Evolutionary conservation across 257 asterid genomes (phyloP), one percentile per base, ranked within the genome.

Genomic region (Salvia hispanica): DNA sequence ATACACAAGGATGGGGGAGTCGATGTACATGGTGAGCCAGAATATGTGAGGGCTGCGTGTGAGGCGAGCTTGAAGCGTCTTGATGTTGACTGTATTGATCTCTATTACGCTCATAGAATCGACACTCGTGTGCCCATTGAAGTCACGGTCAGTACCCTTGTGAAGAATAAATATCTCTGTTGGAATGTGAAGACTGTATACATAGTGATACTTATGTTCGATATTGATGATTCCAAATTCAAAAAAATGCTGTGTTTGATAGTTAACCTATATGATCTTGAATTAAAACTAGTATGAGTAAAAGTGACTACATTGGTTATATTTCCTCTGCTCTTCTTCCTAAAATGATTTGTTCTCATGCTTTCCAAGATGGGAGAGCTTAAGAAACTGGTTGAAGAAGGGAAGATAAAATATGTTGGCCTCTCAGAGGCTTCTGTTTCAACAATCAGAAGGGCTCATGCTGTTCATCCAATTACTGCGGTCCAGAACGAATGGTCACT

Each of bases 391-490:
- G 87, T 80, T 45, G 86, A 80, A 72, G 90, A 85, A 75, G 88
- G 90, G 16, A 85, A 80, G 59, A 76, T 82, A 51, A 85, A 82
- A 75, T 78, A 82, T 43, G 73, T 82, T 34, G 90, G 90, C 45
- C 77, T 85, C 46, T 85, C 90, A 0, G 90, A 80, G 79, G 87
- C 90, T 8, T 82, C 87, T 2, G 76, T 80, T 62, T 77, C 87
- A 4, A 80, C 90, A 15, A 84, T 84, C 56, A 76, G 87, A 77
- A 81, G 90, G 64, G 90, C 90, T 2, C 87, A 84, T 62, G 85
- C 78, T 12, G 84, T 84, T 64, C 90, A 84, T 66, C 86, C 88
- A 6, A 69, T 85, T 51, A 75, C 90, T 25, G 88, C 86, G 0
- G 70, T 85, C 2, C 90, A 85, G 52, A 56, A 74, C 31, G 90